Conservation (phyloP, 345 rosid genomes). For the Eucalyptus virginea region DNA sequence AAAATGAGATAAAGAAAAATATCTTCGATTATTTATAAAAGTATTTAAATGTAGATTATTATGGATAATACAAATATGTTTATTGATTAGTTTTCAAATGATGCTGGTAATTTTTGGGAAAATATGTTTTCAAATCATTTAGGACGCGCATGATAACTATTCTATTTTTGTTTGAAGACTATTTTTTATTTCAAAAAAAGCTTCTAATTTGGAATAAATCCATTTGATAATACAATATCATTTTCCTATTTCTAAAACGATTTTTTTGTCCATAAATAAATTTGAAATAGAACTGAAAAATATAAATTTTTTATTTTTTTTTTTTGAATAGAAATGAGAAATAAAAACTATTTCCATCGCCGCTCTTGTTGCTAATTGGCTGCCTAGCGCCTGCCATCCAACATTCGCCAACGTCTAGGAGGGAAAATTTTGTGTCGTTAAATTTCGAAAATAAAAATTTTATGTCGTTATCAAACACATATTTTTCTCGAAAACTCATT, state of each 20-base stretch:
- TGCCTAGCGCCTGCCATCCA: accelerated
- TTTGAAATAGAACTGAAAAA: too few species aligned
- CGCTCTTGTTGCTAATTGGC: accelerated
- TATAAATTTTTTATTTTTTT: accelerated
- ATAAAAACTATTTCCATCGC: accelerated
- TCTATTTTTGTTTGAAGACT: too few species aligned
- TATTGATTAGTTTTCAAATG: not conserved
- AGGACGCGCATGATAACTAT: accelerated
- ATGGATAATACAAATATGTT: not conserved
- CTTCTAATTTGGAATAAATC: accelerated
- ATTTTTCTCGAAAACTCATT: too few species aligned
- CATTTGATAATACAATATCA: accelerated
- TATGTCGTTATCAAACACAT: accelerated
- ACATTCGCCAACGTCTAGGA: accelerated
- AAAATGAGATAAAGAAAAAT: too few species aligned
- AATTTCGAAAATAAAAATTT: accelerated
- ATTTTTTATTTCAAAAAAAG: accelerated
- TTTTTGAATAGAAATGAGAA: accelerated
- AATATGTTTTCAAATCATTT: accelerated
- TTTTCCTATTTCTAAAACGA: accelerated
- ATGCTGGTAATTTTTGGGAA: not conserved
- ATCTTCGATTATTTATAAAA: accelerated
- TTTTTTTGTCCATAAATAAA: too few species aligned
- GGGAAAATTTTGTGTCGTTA: too few species aligned
- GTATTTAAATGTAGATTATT: not conserved